Base-by-base conservation (phyloP, 1,284 basidiomycete species). In the Boletellus sp. region DNA sequence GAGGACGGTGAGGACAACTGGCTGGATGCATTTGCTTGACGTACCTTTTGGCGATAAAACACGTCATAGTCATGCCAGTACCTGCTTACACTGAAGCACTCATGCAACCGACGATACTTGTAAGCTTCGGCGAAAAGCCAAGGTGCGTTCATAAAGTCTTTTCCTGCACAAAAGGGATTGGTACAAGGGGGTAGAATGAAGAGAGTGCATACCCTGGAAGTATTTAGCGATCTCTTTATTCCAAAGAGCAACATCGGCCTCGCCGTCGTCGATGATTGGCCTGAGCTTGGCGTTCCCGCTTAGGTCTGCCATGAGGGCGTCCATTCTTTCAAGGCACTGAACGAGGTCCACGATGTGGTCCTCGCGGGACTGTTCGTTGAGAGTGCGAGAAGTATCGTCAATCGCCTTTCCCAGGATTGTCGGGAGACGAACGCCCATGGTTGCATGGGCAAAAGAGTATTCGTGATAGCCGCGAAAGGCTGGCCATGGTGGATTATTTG, bases 71-170 rank as follows among this genome's bases (percentile, higher is more conserved):
- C 80, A 52, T 78, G 79, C 92, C 93, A 98, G 70, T 83, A 87
- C 65, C 91, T 93, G 75, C 88, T 91, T 52, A 93, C 76, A 54
- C 89, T 93, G 72, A 98, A 98, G 71, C 91, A 94, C 69, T 97
- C 94, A 54, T 92, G 91, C 47, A 99, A 78, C 55, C 93, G 85
- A 60, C 94, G 88, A 70, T 97, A 97, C 71, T 97, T 97, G 80
- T 97, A 97, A 14, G 94, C 94, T 68, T 97, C 94, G 39, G 95
- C 95, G 59, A 95, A 95, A 19, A 95, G 72, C 93, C 92, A 94
- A 7, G 91, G 91, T 0, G 91, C 86, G 58, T 92, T 94, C 91
- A 96, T 95, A 62, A 96, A 98, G 67, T 94, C 89, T 70, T 95
- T 95, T 49, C 84, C 87, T 85, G 57, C 20, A 23, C 20, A 4